Conservation (phyloP, 352 stramenopile species). For the Aphanomyces stellatus region DNA sequence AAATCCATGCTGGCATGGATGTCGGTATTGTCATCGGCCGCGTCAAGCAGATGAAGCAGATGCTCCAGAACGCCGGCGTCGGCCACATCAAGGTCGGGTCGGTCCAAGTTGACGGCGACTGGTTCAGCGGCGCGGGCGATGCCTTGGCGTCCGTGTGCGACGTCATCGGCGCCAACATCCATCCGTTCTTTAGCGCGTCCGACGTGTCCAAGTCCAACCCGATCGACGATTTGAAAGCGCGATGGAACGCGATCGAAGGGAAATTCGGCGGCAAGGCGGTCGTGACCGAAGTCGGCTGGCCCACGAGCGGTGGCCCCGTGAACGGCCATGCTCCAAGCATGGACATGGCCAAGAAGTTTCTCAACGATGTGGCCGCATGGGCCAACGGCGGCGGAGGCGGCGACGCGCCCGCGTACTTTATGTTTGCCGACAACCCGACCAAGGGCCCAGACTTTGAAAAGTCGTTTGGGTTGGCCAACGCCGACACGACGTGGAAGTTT, state of each 20-base stretch:
- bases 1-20: conserved; percentile 26
- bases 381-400: not conserved
- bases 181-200: conserved; percentile 40
- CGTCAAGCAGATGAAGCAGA: not conserved
- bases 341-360: not conserved
- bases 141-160: conserved; percentile 48
- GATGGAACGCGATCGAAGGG: conserved; percentile 34
- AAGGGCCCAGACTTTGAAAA: conserved; percentile 39
- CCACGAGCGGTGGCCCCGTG: conserved; percentile 42
- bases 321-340: conserved; percentile 14
- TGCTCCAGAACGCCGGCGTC: not conserved
- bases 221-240: not conserved
- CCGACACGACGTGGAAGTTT: not conserved
- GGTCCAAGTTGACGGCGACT: conserved; percentile 13
- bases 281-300: conserved; percentile 52
- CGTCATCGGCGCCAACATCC: conserved; percentile 62
- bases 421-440: conserved; percentile 13
- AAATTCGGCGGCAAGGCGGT: not conserved
- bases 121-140: conserved; percentile 20
- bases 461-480: conserved; percentile 36
- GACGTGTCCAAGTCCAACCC: not conserved
- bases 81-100: not conserved
- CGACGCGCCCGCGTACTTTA: conserved; percentile 13
- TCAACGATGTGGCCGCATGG: conserved; percentile 5
- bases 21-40: not conserved